These are phyloP conservation scores for Nissolia schottii DNA, from an alignment of 306 rosid genomes.

Conservation along the genomic window DNA sequence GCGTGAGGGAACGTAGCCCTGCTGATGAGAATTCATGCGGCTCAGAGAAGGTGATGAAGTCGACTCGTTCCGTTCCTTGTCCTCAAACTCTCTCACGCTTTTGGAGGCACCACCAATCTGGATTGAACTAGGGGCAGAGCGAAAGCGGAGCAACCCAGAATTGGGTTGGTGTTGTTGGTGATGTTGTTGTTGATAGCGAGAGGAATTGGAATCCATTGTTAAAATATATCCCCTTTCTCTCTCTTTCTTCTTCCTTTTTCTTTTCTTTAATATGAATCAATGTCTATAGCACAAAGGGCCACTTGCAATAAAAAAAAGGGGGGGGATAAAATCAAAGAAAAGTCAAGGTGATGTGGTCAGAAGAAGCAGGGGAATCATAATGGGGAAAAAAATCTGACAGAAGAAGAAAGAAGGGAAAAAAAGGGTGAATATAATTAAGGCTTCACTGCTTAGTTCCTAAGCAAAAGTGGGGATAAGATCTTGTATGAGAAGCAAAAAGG, in stretches of 20 bases:
- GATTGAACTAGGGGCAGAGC: slow-evolving; percentile 61
- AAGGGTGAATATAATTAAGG: neutral
- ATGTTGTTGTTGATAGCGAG: slow-evolving; percentile 34
- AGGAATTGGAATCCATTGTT: slow-evolving; percentile 58
- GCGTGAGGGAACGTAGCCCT: slow-evolving; percentile 54
- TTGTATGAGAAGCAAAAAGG: slow-evolving; percentile 42
- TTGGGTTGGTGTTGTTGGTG: slow-evolving; percentile 42
- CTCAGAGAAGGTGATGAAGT: neutral
- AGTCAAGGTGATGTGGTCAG: slow-evolving; percentile 21
- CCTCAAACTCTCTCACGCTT: slow-evolving; percentile 32
- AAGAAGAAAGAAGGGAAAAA: neutral
- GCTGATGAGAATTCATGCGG: slow-evolving; percentile 34
- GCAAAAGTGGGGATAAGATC: slow-evolving; percentile 65
- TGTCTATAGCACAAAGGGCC: neutral
- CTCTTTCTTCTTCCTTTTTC: neutral
- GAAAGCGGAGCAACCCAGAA: slow-evolving; percentile 69
- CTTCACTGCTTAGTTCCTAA: slow-evolving; percentile 46
- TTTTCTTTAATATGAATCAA: neutral
- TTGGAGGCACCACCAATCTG: slow-evolving; percentile 30
- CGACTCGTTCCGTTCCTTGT: slow-evolving; percentile 7
- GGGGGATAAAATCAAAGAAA: too few relatives aligned
- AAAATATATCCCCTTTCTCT: neutral
- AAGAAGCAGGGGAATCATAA: slow-evolving; percentile 33
- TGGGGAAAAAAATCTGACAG: neutral
- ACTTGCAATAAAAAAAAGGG: neutral